phyloP scores from a whole-genome alignment of 2,329 filamentous ascomycete species.

The Cordyceps sp. region DNA sequence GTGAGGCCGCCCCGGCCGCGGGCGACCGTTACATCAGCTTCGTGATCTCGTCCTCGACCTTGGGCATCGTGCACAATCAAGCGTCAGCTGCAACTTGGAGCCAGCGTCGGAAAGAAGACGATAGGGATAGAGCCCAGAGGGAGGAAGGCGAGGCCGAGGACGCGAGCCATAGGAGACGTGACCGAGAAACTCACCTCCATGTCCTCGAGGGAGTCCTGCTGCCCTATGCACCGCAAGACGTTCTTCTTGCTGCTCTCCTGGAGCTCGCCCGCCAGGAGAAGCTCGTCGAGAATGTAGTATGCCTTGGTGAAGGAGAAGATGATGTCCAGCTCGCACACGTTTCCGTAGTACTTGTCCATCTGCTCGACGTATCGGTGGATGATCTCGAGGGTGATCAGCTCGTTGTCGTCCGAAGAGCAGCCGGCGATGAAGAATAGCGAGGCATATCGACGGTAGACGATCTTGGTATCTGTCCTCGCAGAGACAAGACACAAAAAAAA shows the following conservation, averaged over 20 bases:
- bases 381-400: conserved; percentile 94
- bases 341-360: conserved; percentile 99
- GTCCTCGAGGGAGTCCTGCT: conserved; percentile 94
- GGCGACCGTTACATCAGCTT: conserved; percentile 58
- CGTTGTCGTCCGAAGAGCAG: conserved; percentile 93
- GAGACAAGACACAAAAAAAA: background rate
- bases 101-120: conserved; percentile 5
- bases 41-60: conserved; percentile 82
- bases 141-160: background rate
- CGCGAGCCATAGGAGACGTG: conserved; percentile 5
- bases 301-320: conserved; percentile 99
- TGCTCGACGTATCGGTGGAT: conserved; percentile 99
- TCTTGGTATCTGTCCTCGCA: conserved; percentile 66
- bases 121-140: background rate
- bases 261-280: conserved; percentile 86
- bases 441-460: conserved; percentile 96
- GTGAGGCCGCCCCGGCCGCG: background rate
- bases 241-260: conserved; percentile 99
- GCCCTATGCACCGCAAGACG: conserved; percentile 83
- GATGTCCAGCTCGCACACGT: conserved; percentile 97
- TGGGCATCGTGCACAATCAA: conserved; percentile 11
- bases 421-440: conserved; percentile 99
- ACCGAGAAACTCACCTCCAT: conserved; percentile 70
- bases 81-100: conserved; percentile 13
- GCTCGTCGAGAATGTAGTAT: conserved; percentile 96